Base-by-base conservation (phyloP, 495 filamentous ascomycete genomes). In the Lophiotrema nucula region DNA sequence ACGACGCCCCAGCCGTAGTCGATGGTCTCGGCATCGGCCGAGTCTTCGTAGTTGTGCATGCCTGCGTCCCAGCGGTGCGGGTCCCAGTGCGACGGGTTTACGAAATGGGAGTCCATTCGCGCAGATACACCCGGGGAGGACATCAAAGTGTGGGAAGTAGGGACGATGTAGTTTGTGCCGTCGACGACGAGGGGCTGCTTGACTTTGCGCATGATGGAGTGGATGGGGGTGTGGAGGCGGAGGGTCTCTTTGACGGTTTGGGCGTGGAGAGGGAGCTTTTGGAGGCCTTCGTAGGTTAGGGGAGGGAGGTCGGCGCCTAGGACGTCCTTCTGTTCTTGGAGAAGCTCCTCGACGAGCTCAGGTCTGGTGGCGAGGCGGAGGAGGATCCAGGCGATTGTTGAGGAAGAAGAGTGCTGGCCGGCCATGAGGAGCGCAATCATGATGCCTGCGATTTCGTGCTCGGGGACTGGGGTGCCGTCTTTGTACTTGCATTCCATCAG, bases 1-100 rank as follows among this genome's bases (percentile, higher is more conserved):
- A 96, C 84, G 25, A 90, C 74, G n/a, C 92, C 93, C 71, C 95
- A 97, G 25, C 92, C 93, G 66, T 97, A 97, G 66, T 97, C 92
- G 27, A 90, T 75, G 66, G 85, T 87, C 72, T 89, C 87, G 28
- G 87, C 88, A 18, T 84, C 81, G 10, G 82, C 82, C n/a, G 81
- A 80, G 16, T 72, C 73, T 35, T 78, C 75, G 47, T 74, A 78
- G 43, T 78, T 76, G 33, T 47, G 15, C 22, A 27, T 18, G 26
- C 53, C 53, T 0, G 54, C 44, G 53, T 89, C 84, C 93, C 93
- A 98, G 18, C 93, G 86, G 65, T 88, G 86, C 23, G 92, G 90
- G 65, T 98, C 89, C 88, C 92, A 98, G 4, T 69, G 60, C 47
- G 82, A 74, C 0, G 93, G 85, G 62, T 95, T 81, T 26, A 88